These are phyloP conservation scores for Colletotrichum simmondsii DNA, from an alignment of 2,329 filamentous ascomycete species.

Conservation along the genomic window DNA sequence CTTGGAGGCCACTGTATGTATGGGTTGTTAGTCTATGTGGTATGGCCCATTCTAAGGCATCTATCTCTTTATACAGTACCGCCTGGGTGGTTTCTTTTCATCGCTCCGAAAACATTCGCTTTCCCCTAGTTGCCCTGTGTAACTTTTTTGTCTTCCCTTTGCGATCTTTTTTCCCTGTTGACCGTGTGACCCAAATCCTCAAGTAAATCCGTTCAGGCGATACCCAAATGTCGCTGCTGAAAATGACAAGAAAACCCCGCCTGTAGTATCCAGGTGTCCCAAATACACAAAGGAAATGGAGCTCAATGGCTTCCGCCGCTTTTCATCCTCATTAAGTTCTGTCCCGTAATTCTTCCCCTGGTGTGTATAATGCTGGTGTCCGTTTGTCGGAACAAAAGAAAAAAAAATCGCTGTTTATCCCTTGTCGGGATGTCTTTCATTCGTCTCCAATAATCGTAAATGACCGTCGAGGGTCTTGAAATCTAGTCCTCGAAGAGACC, in stretches of 20 bases:
- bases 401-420: background rate
- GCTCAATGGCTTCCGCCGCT: background rate
- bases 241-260: background rate
- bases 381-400: background rate
- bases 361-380: background rate
- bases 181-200: background rate
- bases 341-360: slow-evolving; percentile 7
- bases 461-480: background rate
- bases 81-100: background rate
- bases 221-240: background rate
- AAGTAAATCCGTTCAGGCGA: background rate
- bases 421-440: background rate
- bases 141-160: slow-evolving; percentile 1
- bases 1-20: background rate
- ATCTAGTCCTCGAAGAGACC: slow-evolving; percentile 26
- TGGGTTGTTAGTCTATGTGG: background rate
- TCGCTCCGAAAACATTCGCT: background rate
- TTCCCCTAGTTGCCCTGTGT: background rate
- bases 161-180: background rate
- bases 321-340: slow-evolving; percentile 27
- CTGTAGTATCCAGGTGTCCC: background rate
- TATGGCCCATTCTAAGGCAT: slow-evolving; percentile 6
- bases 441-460: background rate
- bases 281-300: slow-evolving; percentile 13
- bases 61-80: slow-evolving; percentile 23